These are phyloP conservation scores for Fagus crenata DNA, from an alignment of 306 rosid genomes.

Conservation along the genomic window DNA sequence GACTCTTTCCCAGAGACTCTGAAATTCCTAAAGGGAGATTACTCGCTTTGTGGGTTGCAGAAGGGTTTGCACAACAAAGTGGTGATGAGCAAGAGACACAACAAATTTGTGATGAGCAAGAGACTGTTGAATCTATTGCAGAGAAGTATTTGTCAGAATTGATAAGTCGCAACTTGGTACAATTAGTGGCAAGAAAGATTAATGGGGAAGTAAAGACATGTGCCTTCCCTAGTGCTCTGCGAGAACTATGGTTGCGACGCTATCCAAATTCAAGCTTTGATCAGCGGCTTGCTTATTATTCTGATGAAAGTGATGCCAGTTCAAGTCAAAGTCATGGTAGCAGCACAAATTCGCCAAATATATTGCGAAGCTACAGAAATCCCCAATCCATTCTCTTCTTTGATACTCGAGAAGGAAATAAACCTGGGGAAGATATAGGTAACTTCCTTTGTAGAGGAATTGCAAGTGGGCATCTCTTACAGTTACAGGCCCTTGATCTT, in stretches of 20 bases:
- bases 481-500: constrained; percentile 42
- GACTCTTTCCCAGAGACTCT: constrained; percentile 29
- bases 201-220: constrained; percentile 41
- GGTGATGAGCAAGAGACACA: constrained; percentile 4
- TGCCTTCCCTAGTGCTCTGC: neutral
- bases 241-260: neutral
- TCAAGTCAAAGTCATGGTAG: constrained; percentile 20
- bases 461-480: neutral
- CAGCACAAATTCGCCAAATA: neutral
- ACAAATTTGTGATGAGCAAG: constrained; percentile 21
- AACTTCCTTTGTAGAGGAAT: constrained; percentile 27
- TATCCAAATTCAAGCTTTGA: neutral
- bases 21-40: constrained; percentile 43
- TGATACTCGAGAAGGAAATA: constrained; percentile 34
- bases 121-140: too few relatives aligned
- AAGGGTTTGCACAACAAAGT: constrained; percentile 17
- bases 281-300: constrained; percentile 23
- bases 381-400: constrained; percentile 27
- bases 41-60: constrained; percentile 41
- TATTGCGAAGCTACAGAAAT: neutral
- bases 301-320: neutral
- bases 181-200: constrained; percentile 21
- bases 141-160: too few relatives aligned
- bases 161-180: constrained; percentile 14
- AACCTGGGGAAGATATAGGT: constrained; percentile 35